Evolutionary conservation across 768 basidiomycete species (phyloP), one percentile per base, ranked within the genome.

Genomic region (Astraeus odoratus): DNA sequence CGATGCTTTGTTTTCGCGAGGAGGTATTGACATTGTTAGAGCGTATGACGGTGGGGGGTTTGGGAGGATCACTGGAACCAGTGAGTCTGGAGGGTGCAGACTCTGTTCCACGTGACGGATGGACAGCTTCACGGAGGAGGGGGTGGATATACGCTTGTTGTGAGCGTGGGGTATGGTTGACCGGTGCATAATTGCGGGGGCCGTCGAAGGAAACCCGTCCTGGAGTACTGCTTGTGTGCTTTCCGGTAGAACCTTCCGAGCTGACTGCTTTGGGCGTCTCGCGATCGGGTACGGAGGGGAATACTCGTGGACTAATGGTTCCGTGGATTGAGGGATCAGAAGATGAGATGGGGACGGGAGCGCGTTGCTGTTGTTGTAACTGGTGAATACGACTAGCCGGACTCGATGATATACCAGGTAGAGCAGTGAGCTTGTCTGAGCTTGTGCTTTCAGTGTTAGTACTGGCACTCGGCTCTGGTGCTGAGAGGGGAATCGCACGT

Each of bases 201-300:
- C 56, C 18, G 23, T 83, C 80, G 16, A 77, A 76, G 0, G 76
- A 77, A 27, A 77, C 70, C 30, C 75, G 72, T 49, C 75, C 76
- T 29, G 60, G 67, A 3, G 69, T 72, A 42, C 63, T 70, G 15
- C 68, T 68, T 0, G 56, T 49, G 2, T 72, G 70, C 6, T 63
- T 58, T 5, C 76, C 71, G 1, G 71, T 66, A 12, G 57, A 50
- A 6, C 49, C n/a, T n/a, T n/a, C n/a, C n/a, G n/a, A n/a, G n/a
- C n/a, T n/a, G n/a, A n/a, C n/a, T n/a, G n/a, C n/a, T n/a, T n/a
- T n/a, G n/a, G n/a, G n/a, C n/a, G n/a, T n/a, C n/a, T n/a, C n/a
- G n/a, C n/a, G n/a, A n/a, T n/a, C n/a, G n/a, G n/a, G n/a, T n/a
- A n/a, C n/a, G n/a, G n/a, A n/a, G n/a, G n/a, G n/a, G n/a, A n/a